Conservation (phyloP, 495 filamentous ascomycete species). For the Tuber indicum region DNA sequence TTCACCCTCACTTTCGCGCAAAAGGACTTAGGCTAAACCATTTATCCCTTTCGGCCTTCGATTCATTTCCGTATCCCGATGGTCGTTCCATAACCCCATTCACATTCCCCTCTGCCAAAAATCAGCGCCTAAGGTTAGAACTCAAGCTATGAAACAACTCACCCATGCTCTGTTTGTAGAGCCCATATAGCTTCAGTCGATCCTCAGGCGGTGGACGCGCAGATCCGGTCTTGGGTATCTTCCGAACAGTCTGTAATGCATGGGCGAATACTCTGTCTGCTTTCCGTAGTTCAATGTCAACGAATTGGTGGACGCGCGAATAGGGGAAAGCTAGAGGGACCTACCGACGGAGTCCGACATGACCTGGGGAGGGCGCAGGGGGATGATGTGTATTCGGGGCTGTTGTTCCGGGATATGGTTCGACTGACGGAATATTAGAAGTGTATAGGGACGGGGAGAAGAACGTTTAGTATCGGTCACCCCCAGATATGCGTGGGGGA, state of each 20-base stretch:
- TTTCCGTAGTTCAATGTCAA: slow-evolving; percentile 8
- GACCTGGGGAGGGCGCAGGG: not conserved
- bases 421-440: not conserved
- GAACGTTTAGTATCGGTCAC: not conserved
- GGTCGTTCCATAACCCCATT: slow-evolving; percentile 86
- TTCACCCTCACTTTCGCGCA: not conserved
- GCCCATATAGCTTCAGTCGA: slow-evolving; percentile 84
- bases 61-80: slow-evolving; percentile 48
- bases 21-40: slow-evolving; percentile 40
- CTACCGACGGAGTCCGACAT: slow-evolving; percentile 41
- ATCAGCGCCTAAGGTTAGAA: slow-evolving; percentile 7
- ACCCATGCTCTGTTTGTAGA: slow-evolving; percentile 98
- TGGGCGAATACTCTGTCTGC: slow-evolving; percentile 96
- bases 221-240: slow-evolving; percentile 87
- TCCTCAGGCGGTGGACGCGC: slow-evolving; percentile 77
- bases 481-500: not conserved
- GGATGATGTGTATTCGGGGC: not conserved
- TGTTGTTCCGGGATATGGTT: not conserved
- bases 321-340: slow-evolving; percentile 7
- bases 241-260: slow-evolving; percentile 95
- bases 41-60: slow-evolving; percentile 55
- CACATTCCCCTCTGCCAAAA: slow-evolving; percentile 71
- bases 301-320: slow-evolving; percentile 8
- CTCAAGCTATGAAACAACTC: slow-evolving; percentile 25
- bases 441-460: not conserved